Base-by-base conservation (phyloP, 331 rosid genomes). In the Acacia pycnantha region DNA sequence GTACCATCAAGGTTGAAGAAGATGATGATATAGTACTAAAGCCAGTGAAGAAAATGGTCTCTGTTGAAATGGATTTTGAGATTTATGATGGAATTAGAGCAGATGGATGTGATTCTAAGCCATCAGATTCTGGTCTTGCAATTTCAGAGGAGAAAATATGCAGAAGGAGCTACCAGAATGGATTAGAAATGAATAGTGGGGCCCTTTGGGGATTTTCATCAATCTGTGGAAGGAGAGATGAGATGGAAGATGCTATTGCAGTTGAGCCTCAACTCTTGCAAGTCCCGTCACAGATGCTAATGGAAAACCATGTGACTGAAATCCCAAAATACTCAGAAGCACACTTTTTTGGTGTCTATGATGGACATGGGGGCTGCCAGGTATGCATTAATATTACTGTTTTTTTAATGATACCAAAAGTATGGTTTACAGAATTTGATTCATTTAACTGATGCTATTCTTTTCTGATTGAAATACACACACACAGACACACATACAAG, bases 311-410 rank as follows among this genome's bases (percentile, higher is more conserved):
- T 67, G 84, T 68, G 69, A 78, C 81, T 56, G 85, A 79, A 72
- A 78, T 74, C 65, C n/a, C 70, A 61, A 73, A 70, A 81, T 37
- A 41, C 50, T 77, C 84, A 16, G 70, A 51, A 26, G 88, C 89
- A 24, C 97, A 91, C 86, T 87, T 91, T 87, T 91, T 88, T 76
- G 94, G 96, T 18, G 97, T 94, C 78, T 94, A 91, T 80, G 97
- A 94, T 85, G 98, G 98, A 54, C 98, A 94, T 80, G 98, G 98
- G 0, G 97, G 98, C 48, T 85, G 47, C 75, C 90, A 91, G 97
- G 96, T 92, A 88, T 71, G 84, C 69, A 70, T 81, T 46, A 54
- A 77, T 67, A 58, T 78, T 27, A 65, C 50, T 77, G 6, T 37
- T 18, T 22, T 59, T 37, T 21, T 16, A 33, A 47, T 47, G 16